phyloP scores from a whole-genome alignment of 805 yeast species.

The Candida ipomoeae region DNA sequence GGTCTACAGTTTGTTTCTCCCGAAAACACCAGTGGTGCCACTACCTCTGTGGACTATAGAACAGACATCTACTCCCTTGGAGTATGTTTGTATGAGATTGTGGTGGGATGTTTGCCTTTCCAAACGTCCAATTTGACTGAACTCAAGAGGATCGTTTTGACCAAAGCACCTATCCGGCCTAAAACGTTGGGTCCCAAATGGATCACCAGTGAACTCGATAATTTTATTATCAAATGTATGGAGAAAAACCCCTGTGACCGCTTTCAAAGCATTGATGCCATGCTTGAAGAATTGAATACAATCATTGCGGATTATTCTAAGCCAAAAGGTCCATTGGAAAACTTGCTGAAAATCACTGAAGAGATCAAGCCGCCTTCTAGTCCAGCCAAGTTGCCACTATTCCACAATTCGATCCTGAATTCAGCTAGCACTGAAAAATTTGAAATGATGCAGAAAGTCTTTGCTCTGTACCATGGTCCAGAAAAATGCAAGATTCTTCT shows the following conservation, averaged over 20 bases:
- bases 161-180: slow-evolving; percentile 41
- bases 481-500: slow-evolving; percentile 22
- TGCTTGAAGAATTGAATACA: slow-evolving; percentile 34
- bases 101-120: slow-evolving; percentile 45
- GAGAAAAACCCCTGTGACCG: slow-evolving; percentile 39
- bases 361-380: not conserved
- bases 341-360: not conserved
- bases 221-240: slow-evolving; percentile 39
- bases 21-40: slow-evolving; percentile 41
- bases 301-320: slow-evolving; percentile 19
- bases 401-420: slow-evolving; percentile 10
- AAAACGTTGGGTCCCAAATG: slow-evolving; percentile 22
- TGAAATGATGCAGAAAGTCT: not conserved
- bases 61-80: slow-evolving; percentile 50
- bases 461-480: slow-evolving; percentile 6
- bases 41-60: slow-evolving; percentile 39
- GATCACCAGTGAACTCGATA: slow-evolving; percentile 30
- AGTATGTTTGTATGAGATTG: slow-evolving; percentile 45
- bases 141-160: slow-evolving; percentile 37
- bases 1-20: slow-evolving; percentile 49
- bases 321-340: not conserved
- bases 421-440: not conserved
- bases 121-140: slow-evolving; percentile 36
- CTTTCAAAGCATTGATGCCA: slow-evolving; percentile 29
- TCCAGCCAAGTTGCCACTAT: slow-evolving; percentile 7